Base-by-base conservation (phyloP, 192 early-diverging fungal species). In the Podila epicladia region DNA sequence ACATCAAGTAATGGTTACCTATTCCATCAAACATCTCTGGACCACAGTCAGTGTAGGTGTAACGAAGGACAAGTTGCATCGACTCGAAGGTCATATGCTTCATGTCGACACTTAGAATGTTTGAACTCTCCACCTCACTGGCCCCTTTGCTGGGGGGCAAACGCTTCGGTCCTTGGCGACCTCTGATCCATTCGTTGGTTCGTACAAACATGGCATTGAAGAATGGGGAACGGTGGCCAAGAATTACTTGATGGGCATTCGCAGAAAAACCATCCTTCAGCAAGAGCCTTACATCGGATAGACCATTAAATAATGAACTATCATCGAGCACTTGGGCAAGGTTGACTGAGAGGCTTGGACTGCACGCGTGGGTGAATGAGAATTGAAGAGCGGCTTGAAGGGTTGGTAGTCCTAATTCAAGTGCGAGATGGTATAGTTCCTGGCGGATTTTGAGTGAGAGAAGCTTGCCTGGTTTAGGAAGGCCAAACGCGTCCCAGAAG, bases 171-270 rank as follows among this genome's bases (percentile, higher is more conserved):
- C 70, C 55, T 62, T 67, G 74, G 24, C 87, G 83, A 0, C 53
- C 49, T 12, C 84, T 71, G 17, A 78, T 67, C 93, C 93, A 94
- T 24, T 78, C 71, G 7, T 85, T 65, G 26, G 74, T 82, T 7
- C 74, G 71, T 20, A 74, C 80, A 32, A 93, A 82, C 74, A 93
- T 79, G n/a, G 88, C 87, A 33, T 83, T 73, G 74, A 94, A 94
- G 72, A 92, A 94, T 9, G 87, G 84, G 57, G 87, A 91, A 22
- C 92, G 82, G 19, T 89, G 87, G 15, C 85, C 75, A 32, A 92
- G 65, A 17, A 92, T 70, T 9, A 88, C 17, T 69, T 87, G 85
- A 60, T 92, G 87, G 4, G 72, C 71, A 15, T 83, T 38, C 29
- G 89, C 26, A 8, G 62, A 58, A 4, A 22, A 29, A 3, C 78